phyloP scores from a whole-genome alignment of 2,329 filamentous ascomycete species.

The Drechslerella dactyloides region DNA sequence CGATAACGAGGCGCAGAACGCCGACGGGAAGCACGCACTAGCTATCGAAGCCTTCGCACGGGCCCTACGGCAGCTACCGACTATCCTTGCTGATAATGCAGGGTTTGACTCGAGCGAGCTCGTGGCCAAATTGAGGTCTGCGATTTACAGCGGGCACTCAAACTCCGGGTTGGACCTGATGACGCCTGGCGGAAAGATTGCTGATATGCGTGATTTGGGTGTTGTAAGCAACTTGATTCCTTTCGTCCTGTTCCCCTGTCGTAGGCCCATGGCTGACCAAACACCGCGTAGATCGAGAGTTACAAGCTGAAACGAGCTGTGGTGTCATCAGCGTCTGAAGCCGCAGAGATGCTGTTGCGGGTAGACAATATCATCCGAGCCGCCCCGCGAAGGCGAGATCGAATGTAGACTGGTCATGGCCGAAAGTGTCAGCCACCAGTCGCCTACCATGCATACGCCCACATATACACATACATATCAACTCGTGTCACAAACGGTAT shows the following conservation, averaged over 20 bases:
- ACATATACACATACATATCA: neutral
- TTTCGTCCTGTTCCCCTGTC: neutral
- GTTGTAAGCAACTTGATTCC: conserved; percentile 61
- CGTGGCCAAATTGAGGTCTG: conserved; percentile 86
- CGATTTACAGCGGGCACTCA: conserved; percentile 91
- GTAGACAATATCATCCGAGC: conserved; percentile 98
- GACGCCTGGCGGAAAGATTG: conserved; percentile 87
- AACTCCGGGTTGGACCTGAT: conserved; percentile 89
- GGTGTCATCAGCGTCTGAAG: conserved; percentile 92
- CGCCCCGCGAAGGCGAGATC: conserved; percentile 74
- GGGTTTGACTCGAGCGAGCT: conserved; percentile 94
- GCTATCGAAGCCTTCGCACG: conserved; percentile 88
- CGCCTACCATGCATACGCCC: neutral
- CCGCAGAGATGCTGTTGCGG: conserved; percentile 90
- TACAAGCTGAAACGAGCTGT: conserved; percentile 99
- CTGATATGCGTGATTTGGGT: conserved; percentile 93
- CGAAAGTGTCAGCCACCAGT: conserved; percentile 1
- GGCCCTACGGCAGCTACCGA: conserved; percentile 89
- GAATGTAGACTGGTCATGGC: conserved; percentile 31
- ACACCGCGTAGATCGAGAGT: conserved; percentile 72
- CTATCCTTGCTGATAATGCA: conserved; percentile 95
- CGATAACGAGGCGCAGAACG: conserved; percentile 87
- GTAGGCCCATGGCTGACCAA: conserved; percentile 2
- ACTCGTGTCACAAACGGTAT: conserved; percentile 34
- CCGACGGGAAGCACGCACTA: conserved; percentile 94